phyloP scores from a whole-genome alignment of 306 rosid species.

The Nissolia schottii region DNA sequence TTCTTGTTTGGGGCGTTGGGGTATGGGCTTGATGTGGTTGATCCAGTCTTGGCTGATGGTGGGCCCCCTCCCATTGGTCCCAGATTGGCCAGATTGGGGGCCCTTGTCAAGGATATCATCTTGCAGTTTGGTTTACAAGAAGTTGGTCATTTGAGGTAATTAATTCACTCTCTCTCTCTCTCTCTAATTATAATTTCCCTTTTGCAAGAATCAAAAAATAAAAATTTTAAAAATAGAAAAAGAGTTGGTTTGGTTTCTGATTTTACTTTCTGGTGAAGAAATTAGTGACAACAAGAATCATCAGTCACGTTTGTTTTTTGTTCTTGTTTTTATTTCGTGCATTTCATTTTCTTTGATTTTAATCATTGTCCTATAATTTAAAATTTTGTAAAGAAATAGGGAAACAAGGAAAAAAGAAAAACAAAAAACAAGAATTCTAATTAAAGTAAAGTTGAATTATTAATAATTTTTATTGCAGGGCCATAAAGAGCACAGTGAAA shows the following conservation, averaged over 20 bases:
- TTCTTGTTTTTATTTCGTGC: too few relatives aligned
- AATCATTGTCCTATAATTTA: too few relatives aligned
- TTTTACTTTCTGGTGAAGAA: too few relatives aligned
- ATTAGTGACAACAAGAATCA: too few relatives aligned
- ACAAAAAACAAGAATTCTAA: neutral
- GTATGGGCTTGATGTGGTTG: conserved; percentile 48
- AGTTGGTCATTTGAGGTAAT: conserved; percentile 86
- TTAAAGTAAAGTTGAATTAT: neutral
- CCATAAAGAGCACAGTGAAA: conserved; percentile 39
- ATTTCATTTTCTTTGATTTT: too few relatives aligned
- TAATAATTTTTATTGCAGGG: conserved; percentile 36
- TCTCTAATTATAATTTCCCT: neutral
- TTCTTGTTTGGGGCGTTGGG: conserved; percentile 58
- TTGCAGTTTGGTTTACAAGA: conserved; percentile 61
- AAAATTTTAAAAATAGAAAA: too few relatives aligned
- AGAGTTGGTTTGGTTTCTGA: too few relatives aligned
- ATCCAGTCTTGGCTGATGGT: conserved; percentile 40
- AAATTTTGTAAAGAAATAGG: too few relatives aligned
- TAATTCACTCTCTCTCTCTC: neutral
- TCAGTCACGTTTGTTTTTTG: too few relatives aligned
- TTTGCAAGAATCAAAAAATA: too few relatives aligned
- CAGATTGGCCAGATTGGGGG: conserved; percentile 37
- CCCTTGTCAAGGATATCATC: conserved; percentile 33
- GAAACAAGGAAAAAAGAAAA: too few relatives aligned
- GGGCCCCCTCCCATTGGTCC: conserved; percentile 75